These are phyloP conservation scores for Thamnidium elegans DNA, from an alignment of 192 early-diverging fungal species.

Conservation along the genomic window DNA sequence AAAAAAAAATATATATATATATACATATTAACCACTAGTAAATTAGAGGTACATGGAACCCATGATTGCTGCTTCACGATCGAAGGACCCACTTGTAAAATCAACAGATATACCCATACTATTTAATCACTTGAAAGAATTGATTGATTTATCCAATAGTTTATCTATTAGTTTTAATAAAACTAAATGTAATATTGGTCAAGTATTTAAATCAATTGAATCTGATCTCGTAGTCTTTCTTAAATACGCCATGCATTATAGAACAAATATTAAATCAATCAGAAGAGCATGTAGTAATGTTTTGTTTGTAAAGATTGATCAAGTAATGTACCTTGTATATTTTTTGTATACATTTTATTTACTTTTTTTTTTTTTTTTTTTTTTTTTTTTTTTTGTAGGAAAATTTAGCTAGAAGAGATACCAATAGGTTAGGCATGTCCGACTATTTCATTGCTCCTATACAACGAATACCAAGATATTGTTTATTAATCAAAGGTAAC, in stretches of 20 bases:
- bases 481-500: slow-evolving; percentile 56
- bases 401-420: slow-evolving; percentile 41
- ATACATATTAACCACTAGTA: not conserved
- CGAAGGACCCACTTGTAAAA: slow-evolving; percentile 29
- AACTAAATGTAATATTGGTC: slow-evolving; percentile 19
- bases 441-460: slow-evolving; percentile 76
- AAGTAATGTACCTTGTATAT: slow-evolving; percentile 8
- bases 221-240: slow-evolving; percentile 31
- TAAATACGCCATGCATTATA: slow-evolving; percentile 35
- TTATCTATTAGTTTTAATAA: slow-evolving; percentile 18
- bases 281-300: slow-evolving; percentile 31
- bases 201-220: slow-evolving; percentile 22
- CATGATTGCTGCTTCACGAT: slow-evolving; percentile 31
- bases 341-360: not conserved
- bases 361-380: not conserved
- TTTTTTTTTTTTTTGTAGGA: slow-evolving; percentile 7
- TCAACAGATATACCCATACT: slow-evolving; percentile 31
- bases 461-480: slow-evolving; percentile 72
- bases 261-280: slow-evolving; percentile 18
- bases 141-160: slow-evolving; percentile 26
- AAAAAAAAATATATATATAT: too few relatives aligned
- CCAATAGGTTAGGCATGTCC: slow-evolving; percentile 56
- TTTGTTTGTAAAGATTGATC: slow-evolving; percentile 25
- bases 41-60: slow-evolving; percentile 40
- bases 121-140: slow-evolving; percentile 34